phyloP scores from a whole-genome alignment of 192 early-diverging fungal genomes.

The Diversispora epigaea region DNA sequence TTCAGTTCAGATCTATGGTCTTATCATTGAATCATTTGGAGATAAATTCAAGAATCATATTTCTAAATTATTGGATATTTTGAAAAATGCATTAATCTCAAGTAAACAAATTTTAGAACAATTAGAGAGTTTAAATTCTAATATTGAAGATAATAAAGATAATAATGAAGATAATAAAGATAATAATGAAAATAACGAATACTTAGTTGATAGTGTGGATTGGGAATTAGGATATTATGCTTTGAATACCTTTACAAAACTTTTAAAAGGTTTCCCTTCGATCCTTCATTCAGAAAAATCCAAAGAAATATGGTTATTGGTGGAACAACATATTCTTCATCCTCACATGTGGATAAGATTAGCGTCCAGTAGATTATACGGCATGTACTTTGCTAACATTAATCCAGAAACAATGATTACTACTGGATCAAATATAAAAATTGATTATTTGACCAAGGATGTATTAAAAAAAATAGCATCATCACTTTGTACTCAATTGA shows the following conservation, averaged over 20 bases:
- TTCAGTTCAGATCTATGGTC: constrained; percentile 81
- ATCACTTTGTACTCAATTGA: constrained; percentile 62
- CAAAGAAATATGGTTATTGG: constrained; percentile 65
- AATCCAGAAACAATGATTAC: constrained; percentile 52
- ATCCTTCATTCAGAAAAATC: constrained; percentile 48
- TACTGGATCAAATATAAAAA: constrained; percentile 31
- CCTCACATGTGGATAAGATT: constrained; percentile 91
- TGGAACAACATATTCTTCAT: constrained; percentile 70
- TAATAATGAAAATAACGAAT: constrained; percentile 36
- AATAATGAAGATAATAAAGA: constrained; percentile 32
- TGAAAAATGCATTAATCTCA: constrained; percentile 50
- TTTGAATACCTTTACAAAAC: constrained; percentile 71
- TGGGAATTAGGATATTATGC: constrained; percentile 91
- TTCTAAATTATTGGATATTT: constrained; percentile 49
- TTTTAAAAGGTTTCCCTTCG: constrained; percentile 59
- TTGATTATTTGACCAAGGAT: constrained; percentile 40
- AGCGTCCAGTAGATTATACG: constrained; percentile 68
- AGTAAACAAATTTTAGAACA: constrained; percentile 47
- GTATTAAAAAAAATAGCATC: constrained; percentile 56
- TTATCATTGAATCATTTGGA: constrained; percentile 78
- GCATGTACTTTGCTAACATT: constrained; percentile 71
- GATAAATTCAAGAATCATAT: constrained; percentile 56
- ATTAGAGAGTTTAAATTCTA: constrained; percentile 39
- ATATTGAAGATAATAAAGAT: constrained; percentile 31
- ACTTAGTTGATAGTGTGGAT: constrained; percentile 58